Conservation (phyloP, 306 rosid genomes). For the Vigna nakashimae region DNA sequence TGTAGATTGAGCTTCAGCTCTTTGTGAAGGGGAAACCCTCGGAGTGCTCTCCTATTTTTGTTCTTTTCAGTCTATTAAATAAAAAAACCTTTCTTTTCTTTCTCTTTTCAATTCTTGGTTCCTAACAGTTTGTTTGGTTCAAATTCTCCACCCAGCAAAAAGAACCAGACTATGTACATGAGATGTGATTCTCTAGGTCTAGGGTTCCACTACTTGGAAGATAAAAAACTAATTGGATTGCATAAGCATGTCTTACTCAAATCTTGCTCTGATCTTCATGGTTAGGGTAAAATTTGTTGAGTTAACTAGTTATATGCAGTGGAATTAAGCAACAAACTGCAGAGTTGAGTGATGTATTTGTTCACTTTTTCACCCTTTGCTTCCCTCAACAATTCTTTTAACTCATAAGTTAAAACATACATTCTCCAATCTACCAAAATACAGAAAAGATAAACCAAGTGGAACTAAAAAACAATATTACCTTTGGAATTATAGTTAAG, state of each 20-base stretch:
- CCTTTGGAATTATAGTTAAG: slow-evolving; percentile 25
- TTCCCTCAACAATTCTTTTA: slow-evolving; percentile 1
- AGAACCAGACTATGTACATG: background rate
- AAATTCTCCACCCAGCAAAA: slow-evolving; percentile 21
- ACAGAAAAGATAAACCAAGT: slow-evolving; percentile 13
- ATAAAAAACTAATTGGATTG: slow-evolving; percentile 14
- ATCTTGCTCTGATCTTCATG: slow-evolving; percentile 7
- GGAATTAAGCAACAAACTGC: background rate
- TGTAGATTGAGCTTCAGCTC: too few relatives aligned
- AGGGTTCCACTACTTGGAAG: slow-evolving; percentile 8
- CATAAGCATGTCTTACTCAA: background rate
- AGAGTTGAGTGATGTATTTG: background rate
- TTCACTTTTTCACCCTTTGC: slow-evolving; percentile 31
- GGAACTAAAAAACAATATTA: background rate
- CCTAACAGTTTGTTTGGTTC: background rate
- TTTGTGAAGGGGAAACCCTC: too few relatives aligned
- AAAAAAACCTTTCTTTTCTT: too few relatives aligned
- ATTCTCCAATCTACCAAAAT: slow-evolving; percentile 27
- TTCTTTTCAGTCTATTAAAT: too few relatives aligned
- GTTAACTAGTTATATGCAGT: slow-evolving; percentile 10
- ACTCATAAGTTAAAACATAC: slow-evolving; percentile 28
- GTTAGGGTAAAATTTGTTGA: background rate
- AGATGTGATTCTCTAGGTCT: slow-evolving; percentile 9
- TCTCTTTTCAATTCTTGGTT: too few relatives aligned
- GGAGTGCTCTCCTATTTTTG: too few relatives aligned